phyloP scores from a whole-genome alignment of 306 rosid genomes.

The Cicer arietinum region DNA sequence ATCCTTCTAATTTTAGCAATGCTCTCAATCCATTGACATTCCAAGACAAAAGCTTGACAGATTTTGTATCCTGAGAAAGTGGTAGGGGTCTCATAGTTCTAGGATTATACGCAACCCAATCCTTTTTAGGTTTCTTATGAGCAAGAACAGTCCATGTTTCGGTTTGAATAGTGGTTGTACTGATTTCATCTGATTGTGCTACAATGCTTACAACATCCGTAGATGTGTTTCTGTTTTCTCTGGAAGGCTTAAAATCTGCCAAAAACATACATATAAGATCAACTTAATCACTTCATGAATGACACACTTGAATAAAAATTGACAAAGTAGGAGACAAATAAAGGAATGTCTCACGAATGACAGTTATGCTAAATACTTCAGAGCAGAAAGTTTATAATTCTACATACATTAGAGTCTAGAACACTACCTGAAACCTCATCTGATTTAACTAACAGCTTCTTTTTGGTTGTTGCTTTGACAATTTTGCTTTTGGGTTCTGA shows the following conservation, averaged over 20 bases:
- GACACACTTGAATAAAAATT: conserved; percentile 30
- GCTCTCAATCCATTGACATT: conserved; percentile 97
- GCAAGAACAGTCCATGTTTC: conserved; percentile 94
- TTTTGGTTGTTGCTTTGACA: conserved; percentile 51
- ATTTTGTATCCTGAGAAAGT: conserved; percentile 65
- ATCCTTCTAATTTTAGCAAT: conserved; percentile 75
- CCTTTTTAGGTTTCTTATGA: conserved; percentile 94
- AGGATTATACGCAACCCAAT: conserved; percentile 93
- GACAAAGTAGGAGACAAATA: conserved; percentile 21
- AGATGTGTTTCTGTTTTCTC: conserved; percentile 53
- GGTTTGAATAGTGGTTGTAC: conserved; percentile 44
- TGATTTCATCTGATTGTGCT: conserved; percentile 45
- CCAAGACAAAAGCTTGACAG: conserved; percentile 85
- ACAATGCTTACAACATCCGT: conserved; percentile 43
- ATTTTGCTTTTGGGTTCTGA: conserved; percentile 44
- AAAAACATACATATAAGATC: conserved; percentile 35
- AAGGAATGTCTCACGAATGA: background rate
- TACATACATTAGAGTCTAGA: conserved; percentile 40
- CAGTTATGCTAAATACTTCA: conserved; percentile 4
- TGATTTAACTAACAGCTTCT: conserved; percentile 55
- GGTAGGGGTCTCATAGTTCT: conserved; percentile 76
- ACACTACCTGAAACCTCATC: conserved; percentile 63
- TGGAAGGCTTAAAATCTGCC: conserved; percentile 57
- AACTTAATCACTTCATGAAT: conserved; percentile 26
- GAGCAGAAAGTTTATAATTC: conserved; percentile 25